These are phyloP conservation scores for Sarcocystis neurona DNA, from an alignment of 169 alveolate species.

Conservation along the genomic window DNA sequence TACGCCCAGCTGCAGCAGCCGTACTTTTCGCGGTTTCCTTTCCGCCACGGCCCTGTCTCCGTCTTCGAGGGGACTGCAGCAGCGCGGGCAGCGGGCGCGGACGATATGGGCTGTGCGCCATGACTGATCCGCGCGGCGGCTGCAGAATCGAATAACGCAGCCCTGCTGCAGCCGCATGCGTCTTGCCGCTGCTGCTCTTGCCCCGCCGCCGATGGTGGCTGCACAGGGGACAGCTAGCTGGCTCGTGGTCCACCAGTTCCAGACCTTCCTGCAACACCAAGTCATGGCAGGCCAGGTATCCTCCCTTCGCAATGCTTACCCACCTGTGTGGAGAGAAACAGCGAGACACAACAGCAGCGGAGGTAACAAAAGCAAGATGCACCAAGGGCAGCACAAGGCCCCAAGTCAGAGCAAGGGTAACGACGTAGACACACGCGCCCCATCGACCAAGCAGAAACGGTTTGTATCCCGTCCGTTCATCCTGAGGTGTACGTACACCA, in stretches of 20 bases:
- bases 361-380: too few species aligned
- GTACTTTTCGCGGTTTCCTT: too few species aligned
- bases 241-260: slow-evolving; percentile 59
- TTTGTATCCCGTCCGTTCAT: too few species aligned
- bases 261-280: slow-evolving; percentile 61
- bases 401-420: too few species aligned
- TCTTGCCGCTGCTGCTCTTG: slow-evolving; percentile 19
- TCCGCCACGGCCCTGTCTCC: neutral
- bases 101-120: too few species aligned
- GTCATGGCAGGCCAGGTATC: slow-evolving; percentile 70
- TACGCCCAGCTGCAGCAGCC: too few species aligned
- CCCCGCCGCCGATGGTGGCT: neutral
- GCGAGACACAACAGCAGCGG: too few species aligned
- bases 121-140: slow-evolving; percentile 21
- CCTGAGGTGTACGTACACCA: too few species aligned
- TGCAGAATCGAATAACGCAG: neutral
- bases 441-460: too few species aligned
- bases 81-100: neutral
- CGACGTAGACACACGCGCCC: too few species aligned
- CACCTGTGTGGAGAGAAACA: slow-evolving; percentile 63
- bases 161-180: neutral
- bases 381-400: too few species aligned
- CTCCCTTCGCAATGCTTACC: slow-evolving; percentile 71
- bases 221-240: slow-evolving; percentile 46
- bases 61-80: neutral